These are phyloP conservation scores for Pisolithus tinctorius DNA, from an alignment of 768 basidiomycete species.

Conservation along the genomic window DNA sequence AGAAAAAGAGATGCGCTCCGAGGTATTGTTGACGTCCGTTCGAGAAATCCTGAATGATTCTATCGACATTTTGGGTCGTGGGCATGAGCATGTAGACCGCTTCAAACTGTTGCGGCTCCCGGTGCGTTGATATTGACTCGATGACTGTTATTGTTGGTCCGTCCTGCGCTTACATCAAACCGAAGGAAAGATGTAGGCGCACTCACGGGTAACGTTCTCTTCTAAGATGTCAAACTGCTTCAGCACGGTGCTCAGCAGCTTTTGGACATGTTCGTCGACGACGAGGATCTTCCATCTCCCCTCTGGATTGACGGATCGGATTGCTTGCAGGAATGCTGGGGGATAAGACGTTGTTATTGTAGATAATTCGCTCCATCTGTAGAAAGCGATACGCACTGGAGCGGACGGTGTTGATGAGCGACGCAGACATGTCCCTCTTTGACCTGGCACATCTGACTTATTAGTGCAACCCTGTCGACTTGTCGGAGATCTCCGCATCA, in stretches of 20 bases:
- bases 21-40: conserved; percentile 64
- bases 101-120: conserved; percentile 83
- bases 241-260: conserved; percentile 74
- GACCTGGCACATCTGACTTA: too few species aligned
- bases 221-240: conserved; percentile 92
- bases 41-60: conserved; percentile 81
- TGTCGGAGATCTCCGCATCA: too few species aligned
- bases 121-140: conserved; percentile 78
- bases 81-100: conserved; percentile 94
- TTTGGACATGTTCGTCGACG: conserved; percentile 88
- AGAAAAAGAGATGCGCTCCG: conserved; percentile 86
- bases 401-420: conserved; percentile 41
- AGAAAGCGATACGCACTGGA: conserved; percentile 30
- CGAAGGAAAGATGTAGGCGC: not conserved
- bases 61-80: conserved; percentile 88
- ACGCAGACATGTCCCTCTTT: conserved; percentile 29
- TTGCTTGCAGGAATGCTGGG: conserved; percentile 80
- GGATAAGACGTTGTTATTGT: conserved; percentile 4
- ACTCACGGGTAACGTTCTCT: conserved; percentile 93
- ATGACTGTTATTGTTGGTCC: conserved; percentile 52
- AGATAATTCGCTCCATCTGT: not conserved
- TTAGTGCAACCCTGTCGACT: too few species aligned
- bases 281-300: conserved; percentile 96
- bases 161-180: conserved; percentile 4
- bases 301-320: conserved; percentile 80